These are phyloP conservation scores for Barbarea vulgaris DNA, from an alignment of 345 rosid genomes.

Conservation along the genomic window DNA sequence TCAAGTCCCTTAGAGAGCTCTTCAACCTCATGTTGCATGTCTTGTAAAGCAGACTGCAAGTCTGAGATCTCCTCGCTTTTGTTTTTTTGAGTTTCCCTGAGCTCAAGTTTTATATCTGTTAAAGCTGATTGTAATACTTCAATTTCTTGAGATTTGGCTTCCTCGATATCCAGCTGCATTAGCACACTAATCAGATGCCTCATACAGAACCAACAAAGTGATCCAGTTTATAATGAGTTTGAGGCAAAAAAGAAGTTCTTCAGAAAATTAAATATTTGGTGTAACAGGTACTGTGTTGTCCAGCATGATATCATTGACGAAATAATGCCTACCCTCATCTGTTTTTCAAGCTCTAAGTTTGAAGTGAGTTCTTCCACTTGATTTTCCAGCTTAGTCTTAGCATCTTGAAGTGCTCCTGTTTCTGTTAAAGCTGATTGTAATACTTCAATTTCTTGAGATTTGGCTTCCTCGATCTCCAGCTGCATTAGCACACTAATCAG, in stretches of 20 bases:
- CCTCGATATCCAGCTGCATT: constrained; percentile 73
- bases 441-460: constrained; percentile 46
- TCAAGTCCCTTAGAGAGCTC: constrained; percentile 65
- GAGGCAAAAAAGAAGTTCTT: not conserved
- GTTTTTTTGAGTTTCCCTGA: constrained; percentile 61
- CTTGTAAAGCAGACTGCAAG: constrained; percentile 50
- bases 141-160: constrained; percentile 49
- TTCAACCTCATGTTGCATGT: constrained; percentile 59
- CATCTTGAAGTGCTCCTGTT: no score
- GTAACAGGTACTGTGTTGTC: not conserved
- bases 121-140: constrained; percentile 44
- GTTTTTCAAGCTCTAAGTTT: no score
- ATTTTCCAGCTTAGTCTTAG: no score
- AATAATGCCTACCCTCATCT: no score
- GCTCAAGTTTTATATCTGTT: constrained; percentile 50
- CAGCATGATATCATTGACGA: no score
- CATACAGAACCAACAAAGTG: constrained; percentile 31
- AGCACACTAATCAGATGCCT: constrained; percentile 32
- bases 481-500: constrained; percentile 44
- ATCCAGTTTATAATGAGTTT: not conserved
- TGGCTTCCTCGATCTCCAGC: constrained; percentile 68
- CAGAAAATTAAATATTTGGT: not conserved
- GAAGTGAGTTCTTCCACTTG: no score
- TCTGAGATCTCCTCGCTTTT: constrained; percentile 54
- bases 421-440: constrained; percentile 44